These are phyloP conservation scores for Mesembryanthemum crystallinum DNA, from an alignment of 148 eudicot species.

Conservation along the genomic window DNA sequence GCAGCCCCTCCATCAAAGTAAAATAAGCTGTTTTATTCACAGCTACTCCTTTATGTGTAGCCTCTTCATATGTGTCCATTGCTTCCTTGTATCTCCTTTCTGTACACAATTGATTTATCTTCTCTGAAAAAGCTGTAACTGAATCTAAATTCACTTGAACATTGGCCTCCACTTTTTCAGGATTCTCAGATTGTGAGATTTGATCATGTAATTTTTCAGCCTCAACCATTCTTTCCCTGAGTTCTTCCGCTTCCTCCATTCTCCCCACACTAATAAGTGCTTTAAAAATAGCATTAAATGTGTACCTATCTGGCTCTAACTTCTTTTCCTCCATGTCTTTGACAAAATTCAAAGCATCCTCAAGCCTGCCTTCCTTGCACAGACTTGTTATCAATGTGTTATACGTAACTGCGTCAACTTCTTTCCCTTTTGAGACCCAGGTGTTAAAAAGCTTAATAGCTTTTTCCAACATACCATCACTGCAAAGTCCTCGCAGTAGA, in stretches of 20 bases:
- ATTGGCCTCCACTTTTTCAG: slow-evolving; percentile 21
- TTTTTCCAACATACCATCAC: slow-evolving; percentile 72
- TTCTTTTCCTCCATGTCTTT: slow-evolving; percentile 62
- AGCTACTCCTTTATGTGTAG: slow-evolving; percentile 44
- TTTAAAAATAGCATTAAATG: slow-evolving; percentile 53
- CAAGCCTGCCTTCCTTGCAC: slow-evolving; percentile 65
- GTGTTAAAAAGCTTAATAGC: slow-evolving; percentile 64
- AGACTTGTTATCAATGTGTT: slow-evolving; percentile 65
- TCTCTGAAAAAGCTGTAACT: slow-evolving; percentile 40
- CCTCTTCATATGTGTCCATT: slow-evolving; percentile 50
- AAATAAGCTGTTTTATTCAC: slow-evolving; percentile 52
- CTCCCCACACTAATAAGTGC: slow-evolving; percentile 56
- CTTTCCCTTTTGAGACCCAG: slow-evolving; percentile 68
- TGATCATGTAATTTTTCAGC: slow-evolving; percentile 26
- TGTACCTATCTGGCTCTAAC: slow-evolving; percentile 60
- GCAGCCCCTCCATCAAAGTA: slow-evolving; percentile 62
- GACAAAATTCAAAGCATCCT: slow-evolving; percentile 62
- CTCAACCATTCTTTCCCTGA: slow-evolving; percentile 39
- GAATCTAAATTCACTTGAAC: slow-evolving; percentile 34
- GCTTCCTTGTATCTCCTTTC: slow-evolving; percentile 68
- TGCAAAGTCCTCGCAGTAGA: slow-evolving; percentile 78
- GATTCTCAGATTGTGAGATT: slow-evolving; percentile 23
- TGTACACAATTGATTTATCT: slow-evolving; percentile 53
- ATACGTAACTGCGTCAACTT: slow-evolving; percentile 65
- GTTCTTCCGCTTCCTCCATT: slow-evolving; percentile 55